Conservation (phyloP, 176 grass and related monocot species). For the Chloris gayana region DNA sequence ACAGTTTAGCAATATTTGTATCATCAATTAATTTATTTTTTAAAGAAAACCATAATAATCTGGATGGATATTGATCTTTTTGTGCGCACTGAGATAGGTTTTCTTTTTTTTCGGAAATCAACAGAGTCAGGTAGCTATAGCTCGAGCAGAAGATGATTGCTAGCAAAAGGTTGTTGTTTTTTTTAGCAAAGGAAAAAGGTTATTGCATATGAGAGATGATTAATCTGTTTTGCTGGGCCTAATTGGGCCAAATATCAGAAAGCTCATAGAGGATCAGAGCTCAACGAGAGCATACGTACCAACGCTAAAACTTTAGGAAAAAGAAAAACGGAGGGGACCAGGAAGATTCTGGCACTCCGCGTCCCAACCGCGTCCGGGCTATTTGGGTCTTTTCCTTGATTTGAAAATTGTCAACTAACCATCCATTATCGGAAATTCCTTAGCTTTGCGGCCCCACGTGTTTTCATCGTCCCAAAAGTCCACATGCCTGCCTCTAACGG, state of each 20-base stretch:
- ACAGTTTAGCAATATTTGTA: neutral
- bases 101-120: too few relatives aligned
- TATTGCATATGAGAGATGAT: neutral
- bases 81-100: neutral
- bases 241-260: neutral
- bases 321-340: neutral
- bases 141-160: neutral
- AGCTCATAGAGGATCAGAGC: neutral
- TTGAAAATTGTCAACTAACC: slow-evolving; percentile 35
- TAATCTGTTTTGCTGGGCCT: neutral
- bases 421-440: slow-evolving; percentile 14
- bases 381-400: slow-evolving; percentile 32
- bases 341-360: slow-evolving; percentile 11
- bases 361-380: slow-evolving; percentile 57
- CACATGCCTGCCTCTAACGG: neutral
- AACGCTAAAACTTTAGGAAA: too few relatives aligned
- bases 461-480: neutral
- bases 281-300: too few relatives aligned
- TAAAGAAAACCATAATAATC: neutral
- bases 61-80: neutral
- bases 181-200: too few relatives aligned
- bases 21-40: neutral
- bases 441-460: slow-evolving; percentile 17
- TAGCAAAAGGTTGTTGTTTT: too few relatives aligned
- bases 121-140: neutral